Conservation (phyloP, 2,329 filamentous ascomycete genomes). For the Hypomyces perniciosus region DNA sequence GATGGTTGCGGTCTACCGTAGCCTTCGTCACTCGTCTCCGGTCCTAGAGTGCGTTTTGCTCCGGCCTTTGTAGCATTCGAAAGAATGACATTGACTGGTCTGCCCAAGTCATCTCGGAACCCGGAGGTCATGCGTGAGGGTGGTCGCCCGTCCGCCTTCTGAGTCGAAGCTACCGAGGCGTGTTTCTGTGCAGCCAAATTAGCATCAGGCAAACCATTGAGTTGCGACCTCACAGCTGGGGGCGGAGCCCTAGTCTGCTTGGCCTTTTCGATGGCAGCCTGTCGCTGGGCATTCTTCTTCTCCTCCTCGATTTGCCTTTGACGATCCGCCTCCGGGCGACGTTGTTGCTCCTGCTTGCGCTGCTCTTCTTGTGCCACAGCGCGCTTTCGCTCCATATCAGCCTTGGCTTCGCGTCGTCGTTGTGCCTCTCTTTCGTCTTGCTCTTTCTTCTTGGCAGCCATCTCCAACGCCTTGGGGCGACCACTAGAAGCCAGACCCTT, state of each 20-base stretch:
- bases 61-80: conserved; percentile 55
- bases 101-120: conserved; percentile 52
- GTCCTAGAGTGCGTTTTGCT: conserved; percentile 67
- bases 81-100: conserved; percentile 54
- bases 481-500: conserved; percentile 55
- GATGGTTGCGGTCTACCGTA: conserved; percentile 38
- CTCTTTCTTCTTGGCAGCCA: conserved; percentile 76
- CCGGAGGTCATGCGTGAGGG: conserved; percentile 55
- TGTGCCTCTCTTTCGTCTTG: conserved; percentile 76
- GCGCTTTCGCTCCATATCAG: conserved; percentile 72
- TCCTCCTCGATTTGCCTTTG: conserved; percentile 59
- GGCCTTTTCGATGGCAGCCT: conserved; percentile 57
- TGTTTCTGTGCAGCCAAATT: conserved; percentile 25
- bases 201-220: conserved; percentile 45
- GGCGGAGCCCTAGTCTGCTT: conserved; percentile 60
- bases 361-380: conserved; percentile 61
- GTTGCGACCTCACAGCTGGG: conserved; percentile 50
- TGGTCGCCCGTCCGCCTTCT: conserved; percentile 35
- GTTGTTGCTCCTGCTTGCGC: conserved; percentile 51
- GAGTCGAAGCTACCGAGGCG: conserved; percentile 22
- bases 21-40: conserved; percentile 52
- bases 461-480: conserved; percentile 64
- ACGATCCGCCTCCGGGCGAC: conserved; percentile 55
- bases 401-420: conserved; percentile 73
- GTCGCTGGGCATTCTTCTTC: conserved; percentile 60